These are phyloP conservation scores for Zhuliangozyma blackwelliae DNA, from an alignment of 1,139 yeast species.

Conservation along the genomic window DNA sequence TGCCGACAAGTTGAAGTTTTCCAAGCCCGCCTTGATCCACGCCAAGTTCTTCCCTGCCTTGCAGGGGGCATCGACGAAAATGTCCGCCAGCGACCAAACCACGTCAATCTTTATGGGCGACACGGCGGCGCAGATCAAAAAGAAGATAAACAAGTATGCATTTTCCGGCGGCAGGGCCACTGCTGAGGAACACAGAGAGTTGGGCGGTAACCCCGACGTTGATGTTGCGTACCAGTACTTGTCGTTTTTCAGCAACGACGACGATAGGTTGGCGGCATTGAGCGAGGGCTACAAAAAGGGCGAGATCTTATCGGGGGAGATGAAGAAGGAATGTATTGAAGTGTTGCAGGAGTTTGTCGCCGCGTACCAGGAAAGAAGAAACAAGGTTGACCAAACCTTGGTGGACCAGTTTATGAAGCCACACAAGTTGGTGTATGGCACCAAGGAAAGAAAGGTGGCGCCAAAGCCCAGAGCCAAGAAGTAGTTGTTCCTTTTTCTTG, in stretches of 20 bases:
- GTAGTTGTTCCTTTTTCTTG: constrained; percentile 11
- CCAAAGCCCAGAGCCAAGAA: constrained; percentile 45
- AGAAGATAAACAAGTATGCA: constrained; percentile 94
- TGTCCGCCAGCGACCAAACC: constrained; percentile 85
- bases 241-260: constrained; percentile 85
- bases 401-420: constrained; percentile 77
- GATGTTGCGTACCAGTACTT: constrained; percentile 95
- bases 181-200: constrained; percentile 81
- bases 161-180: constrained; percentile 92
- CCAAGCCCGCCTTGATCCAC: constrained; percentile 90
- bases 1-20: constrained; percentile 83
- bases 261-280: constrained; percentile 63
- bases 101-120: constrained; percentile 92
- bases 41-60: constrained; percentile 97
- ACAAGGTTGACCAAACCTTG: constrained; percentile 60
- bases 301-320: constrained; percentile 83
- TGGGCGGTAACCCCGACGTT: constrained; percentile 92
- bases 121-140: constrained; percentile 85
- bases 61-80: constrained; percentile 94
- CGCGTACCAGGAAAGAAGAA: constrained; percentile 77
- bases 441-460: constrained; percentile 66
- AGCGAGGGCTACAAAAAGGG: constrained; percentile 73
- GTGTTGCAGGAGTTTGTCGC: constrained; percentile 74
- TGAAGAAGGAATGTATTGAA: constrained; percentile 84
- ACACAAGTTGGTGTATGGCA: constrained; percentile 74